Evolutionary conservation across 2,329 filamentous ascomycete species (phyloP).

Genomic region (Madurella mycetomatis): DNA sequence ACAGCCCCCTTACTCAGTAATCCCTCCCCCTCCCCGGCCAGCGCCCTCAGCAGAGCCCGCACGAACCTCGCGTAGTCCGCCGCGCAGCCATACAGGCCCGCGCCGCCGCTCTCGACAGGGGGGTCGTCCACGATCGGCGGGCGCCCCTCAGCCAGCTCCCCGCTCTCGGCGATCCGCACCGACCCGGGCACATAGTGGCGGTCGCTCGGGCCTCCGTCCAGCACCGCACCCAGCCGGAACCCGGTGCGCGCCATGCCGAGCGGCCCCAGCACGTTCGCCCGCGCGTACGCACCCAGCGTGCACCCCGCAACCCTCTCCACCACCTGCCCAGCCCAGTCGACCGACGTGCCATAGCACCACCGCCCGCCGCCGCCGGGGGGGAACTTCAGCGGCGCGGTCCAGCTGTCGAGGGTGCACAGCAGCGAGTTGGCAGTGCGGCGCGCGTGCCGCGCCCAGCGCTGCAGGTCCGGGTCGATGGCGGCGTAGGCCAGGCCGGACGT

Average conservation of each 20-base stretch:
- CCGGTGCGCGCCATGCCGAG: slow-evolving; percentile 28
- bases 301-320: slow-evolving; percentile 39
- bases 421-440: slow-evolving; percentile 33
- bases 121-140: slow-evolving; percentile 28
- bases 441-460: slow-evolving; percentile 36
- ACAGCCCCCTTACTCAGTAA: slow-evolving; percentile 31
- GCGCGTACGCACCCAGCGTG: slow-evolving; percentile 32
- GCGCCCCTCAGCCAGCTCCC: slow-evolving; percentile 5
- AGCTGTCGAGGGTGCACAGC: slow-evolving; percentile 35
- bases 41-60: slow-evolving; percentile 29
- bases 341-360: slow-evolving; percentile 45
- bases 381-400: slow-evolving; percentile 41
- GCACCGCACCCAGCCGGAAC: slow-evolving; percentile 18
- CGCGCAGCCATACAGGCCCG: slow-evolving; percentile 40
- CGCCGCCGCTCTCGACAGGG: slow-evolving; percentile 39
- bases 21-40: slow-evolving; percentile 17
- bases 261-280: slow-evolving; percentile 24
- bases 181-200: slow-evolving; percentile 10
- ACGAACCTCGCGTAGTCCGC: slow-evolving; percentile 38
- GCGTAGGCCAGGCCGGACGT: slow-evolving; percentile 46
- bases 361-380: slow-evolving; percentile 42
- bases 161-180: slow-evolving; percentile 15
- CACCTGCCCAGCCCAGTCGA: slow-evolving; percentile 46
- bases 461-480: slow-evolving; percentile 35
- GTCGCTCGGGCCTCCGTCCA: slow-evolving; percentile 1